A percentile compares a stretch with the other conserved stretches of the same genome.
These are phyloP conservation scores for Parathielavia hyrcaniae DNA, from an alignment of 495 filamentous ascomycete species.

Conservation along the genomic window DNA sequence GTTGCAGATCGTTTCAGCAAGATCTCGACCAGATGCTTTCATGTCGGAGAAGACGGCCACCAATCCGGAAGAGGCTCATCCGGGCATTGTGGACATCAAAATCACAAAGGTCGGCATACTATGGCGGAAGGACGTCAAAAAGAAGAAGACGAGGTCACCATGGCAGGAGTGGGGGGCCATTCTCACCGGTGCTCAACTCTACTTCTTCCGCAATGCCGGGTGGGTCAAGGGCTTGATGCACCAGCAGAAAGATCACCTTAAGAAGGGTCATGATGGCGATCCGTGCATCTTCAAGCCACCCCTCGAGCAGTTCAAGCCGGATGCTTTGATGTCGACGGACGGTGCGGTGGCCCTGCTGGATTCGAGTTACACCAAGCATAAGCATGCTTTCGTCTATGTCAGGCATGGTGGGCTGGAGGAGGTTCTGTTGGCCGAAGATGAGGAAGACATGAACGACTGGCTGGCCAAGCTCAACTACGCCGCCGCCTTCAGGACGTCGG, in stretches of 20 bases:
- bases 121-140: slow-evolving; percentile 93
- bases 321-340: slow-evolving; percentile 84
- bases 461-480: slow-evolving; percentile 94
- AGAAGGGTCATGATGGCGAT: slow-evolving; percentile 55
- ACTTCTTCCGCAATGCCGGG: slow-evolving; percentile 85
- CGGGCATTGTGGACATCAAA: slow-evolving; percentile 94
- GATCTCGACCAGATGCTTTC: slow-evolving; percentile 91
- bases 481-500: slow-evolving; percentile 83
- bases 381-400: slow-evolving; percentile 87
- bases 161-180: slow-evolving; percentile 99
- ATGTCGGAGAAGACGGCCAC: slow-evolving; percentile 75
- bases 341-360: slow-evolving; percentile 87
- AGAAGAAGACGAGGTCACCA: slow-evolving; percentile 87
- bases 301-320: slow-evolving; percentile 84
- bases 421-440: slow-evolving; percentile 80
- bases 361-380: slow-evolving; percentile 86
- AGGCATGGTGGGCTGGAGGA: slow-evolving; percentile 87
- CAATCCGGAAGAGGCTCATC: slow-evolving; percentile 81
- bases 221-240: slow-evolving; percentile 91
- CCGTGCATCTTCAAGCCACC: slow-evolving; percentile 86
- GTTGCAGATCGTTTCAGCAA: slow-evolving; percentile 85
- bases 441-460: slow-evolving; percentile 95
- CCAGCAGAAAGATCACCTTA: slow-evolving; percentile 75
- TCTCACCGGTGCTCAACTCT: slow-evolving; percentile 88
- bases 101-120: slow-evolving; percentile 92